These are phyloP conservation scores for Trichopus zeylanicus DNA, from an alignment of 116 monocot genomes.

Conservation along the genomic window DNA sequence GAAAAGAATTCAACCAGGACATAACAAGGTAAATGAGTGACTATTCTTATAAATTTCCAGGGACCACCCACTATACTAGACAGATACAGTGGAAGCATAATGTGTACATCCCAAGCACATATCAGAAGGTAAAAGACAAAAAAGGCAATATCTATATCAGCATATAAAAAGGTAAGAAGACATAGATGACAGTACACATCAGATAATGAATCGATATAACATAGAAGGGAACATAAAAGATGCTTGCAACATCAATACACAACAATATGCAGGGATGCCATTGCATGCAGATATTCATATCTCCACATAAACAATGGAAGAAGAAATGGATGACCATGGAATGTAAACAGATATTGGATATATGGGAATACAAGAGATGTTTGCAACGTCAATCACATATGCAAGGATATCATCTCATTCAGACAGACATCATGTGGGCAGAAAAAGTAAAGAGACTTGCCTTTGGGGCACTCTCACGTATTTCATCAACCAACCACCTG, in stretches of 20 bases:
- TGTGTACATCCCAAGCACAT: not conserved
- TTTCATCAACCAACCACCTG: conserved; percentile 97
- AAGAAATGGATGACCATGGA: not conserved
- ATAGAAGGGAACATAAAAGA: too few relatives aligned
- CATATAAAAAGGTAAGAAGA: too few relatives aligned
- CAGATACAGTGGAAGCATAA: too few relatives aligned
- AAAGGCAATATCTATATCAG: not conserved
- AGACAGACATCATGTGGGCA: not conserved
- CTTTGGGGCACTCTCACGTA: conserved; percentile 85
- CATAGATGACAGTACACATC: too few relatives aligned
- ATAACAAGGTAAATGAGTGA: too few relatives aligned
- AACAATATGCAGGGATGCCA: too few relatives aligned
- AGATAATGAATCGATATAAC: too few relatives aligned
- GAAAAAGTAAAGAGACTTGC: conserved; percentile 19
- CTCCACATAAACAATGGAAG: not conserved
- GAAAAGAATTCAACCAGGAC: too few relatives aligned
- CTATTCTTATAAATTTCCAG: too few relatives aligned
- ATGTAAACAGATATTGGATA: not conserved
- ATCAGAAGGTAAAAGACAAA: not conserved
- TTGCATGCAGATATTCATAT: too few relatives aligned
- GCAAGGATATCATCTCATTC: not conserved
- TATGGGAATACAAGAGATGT: not conserved
- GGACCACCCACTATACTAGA: too few relatives aligned
- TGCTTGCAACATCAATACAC: too few relatives aligned
- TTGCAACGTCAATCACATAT: not conserved